Base-by-base conservation (phyloP, 257 asterid species). In the Fraxinus anomala region DNA sequence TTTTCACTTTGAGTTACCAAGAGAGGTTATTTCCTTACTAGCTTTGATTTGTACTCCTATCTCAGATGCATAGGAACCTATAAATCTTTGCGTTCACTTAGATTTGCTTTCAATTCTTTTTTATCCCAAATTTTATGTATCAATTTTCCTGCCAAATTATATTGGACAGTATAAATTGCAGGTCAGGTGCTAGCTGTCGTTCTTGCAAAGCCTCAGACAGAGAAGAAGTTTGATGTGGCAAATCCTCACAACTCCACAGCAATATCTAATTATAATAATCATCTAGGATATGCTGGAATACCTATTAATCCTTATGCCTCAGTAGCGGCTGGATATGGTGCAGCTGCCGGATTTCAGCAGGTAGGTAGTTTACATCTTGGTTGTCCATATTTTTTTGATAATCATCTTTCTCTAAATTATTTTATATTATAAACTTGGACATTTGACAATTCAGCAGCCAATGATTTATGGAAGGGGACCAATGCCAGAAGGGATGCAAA, bases 401-500 rank as follows among this genome's bases (percentile, higher is more conserved):
- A 39, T 69, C 23, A 47, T 6, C 30, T 79, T 71, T 73, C 13
- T 17, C 30, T 70, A 74, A 72, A 40, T 47, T 66, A 31, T 37
- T 72, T 79, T 21, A 70, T 67, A 70, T 73, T 33, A 77, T 39
- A 51, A 70, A 19, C 19, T 71, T 66, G 61, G 49, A 23, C 47
- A 10, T 61, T 76, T 42, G 51, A 19, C 19, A 6, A 17, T 56
- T 63, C 79, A 76, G 85, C 97, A 95, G 91, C 98, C 99, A 61
- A 90, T 95, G 95, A 92, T 91, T 75, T 95, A 95, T 51, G 98
- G 98, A 73, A 89, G 98, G 84, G 99, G 99, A 56, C 97, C 97
- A 13, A 93, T 91, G 97, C 97, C 97, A 65, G 83, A 97, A 68
- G 98, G 99, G 80, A 95, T 95, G 99, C 99, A 95, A 83, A 95